Base-by-base conservation (phyloP, 1,139 yeast genomes). In the Yamadazyma oceani region DNA sequence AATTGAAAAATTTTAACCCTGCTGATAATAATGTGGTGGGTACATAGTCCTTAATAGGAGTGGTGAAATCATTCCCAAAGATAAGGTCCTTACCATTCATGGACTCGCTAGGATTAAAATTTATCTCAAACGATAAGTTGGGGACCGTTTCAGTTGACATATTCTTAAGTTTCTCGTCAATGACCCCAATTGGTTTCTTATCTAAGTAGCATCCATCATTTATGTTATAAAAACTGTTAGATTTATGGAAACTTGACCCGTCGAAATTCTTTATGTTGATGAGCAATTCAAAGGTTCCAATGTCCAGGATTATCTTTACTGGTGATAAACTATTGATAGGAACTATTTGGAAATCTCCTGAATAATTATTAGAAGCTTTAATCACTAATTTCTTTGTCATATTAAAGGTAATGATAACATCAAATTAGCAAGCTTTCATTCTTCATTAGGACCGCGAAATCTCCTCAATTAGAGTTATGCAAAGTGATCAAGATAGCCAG, bases 31-130 rank as follows among this genome's bases (percentile, higher is more conserved):
- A 48, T 0, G 71, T 53, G 1, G 72, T 60, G 3, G 92, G 92
- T 10, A 84, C 71, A 40, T 70, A 67, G 14, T 81, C 82, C 30
- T 70, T 63, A 31, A 84, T 75, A 1, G 88, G 82, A 23, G 67
- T 59, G 16, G 71, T 77, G 55, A 82, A 81, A 53, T 84, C 90
- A 51, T 84, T 84, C 1, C 90, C 90, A 62, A 80, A 83, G 11
- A 78, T 48, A 36, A 83, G 59, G 12, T 72, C 71, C 32, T 73
- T 66, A 1, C 85, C 87, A 24, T 53, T 51, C 14, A 80, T 66
- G 24, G 67, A 63, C 13, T 44, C 41, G n/a, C 60, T 62, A 5
- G 79, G 78, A 11, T 53, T 59, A 42, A 70, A 69, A 28, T 59
- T 62, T 15, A 73, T 57, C 24, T 60, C 55, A 24, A 71, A 51